Percentiles rank a stretch among this genome's conserved stretches.
Evolutionary conservation across 306 rosid species (phyloP).

Genomic region (Aeschynomene evenia): DNA sequence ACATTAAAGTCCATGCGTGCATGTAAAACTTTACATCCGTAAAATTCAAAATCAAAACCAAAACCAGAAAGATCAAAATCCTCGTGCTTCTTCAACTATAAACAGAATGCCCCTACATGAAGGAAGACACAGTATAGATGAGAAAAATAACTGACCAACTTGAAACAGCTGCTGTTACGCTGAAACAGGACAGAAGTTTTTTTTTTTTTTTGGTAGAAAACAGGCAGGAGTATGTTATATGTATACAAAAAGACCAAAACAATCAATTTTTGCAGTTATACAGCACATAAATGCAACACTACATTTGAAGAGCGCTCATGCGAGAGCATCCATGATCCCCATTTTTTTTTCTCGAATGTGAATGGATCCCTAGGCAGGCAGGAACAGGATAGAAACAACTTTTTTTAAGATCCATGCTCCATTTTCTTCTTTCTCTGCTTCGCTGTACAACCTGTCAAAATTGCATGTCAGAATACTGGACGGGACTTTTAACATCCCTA

Average conservation of each 20-base stretch:
- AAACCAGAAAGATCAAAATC: slow-evolving; percentile 36
- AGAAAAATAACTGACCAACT: slow-evolving; percentile 30
- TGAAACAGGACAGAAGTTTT: too few species aligned
- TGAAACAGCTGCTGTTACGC: slow-evolving; percentile 44
- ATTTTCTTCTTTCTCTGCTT: slow-evolving; percentile 43
- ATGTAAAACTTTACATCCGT: slow-evolving; percentile 42
- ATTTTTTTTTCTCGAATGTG: slow-evolving; percentile 24
- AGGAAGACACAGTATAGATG: slow-evolving; percentile 41
- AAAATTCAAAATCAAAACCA: too few species aligned
- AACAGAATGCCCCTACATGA: slow-evolving; percentile 34
- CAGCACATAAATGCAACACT: slow-evolving; percentile 54
- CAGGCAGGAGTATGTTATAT: too few species aligned
- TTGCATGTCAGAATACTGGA: slow-evolving; percentile 15
- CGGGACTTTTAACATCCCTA: not conserved
- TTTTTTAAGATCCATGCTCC: slow-evolving; percentile 34
- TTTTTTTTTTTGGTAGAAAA: too few species aligned
- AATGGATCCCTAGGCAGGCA: slow-evolving; percentile 25
- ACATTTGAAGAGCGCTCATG: slow-evolving; percentile 32
- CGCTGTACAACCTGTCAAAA: slow-evolving; percentile 68
- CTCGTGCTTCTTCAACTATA: slow-evolving; percentile 38
- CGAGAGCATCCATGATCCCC: slow-evolving; percentile 26
- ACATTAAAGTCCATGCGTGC: slow-evolving; percentile 30
- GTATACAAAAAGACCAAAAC: slow-evolving; percentile 48
- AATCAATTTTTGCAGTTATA: slow-evolving; percentile 46
- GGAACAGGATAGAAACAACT: slow-evolving; percentile 36